phyloP scores from a whole-genome alignment of 139 green algal genomes.

The Closterium sp. region DNA sequence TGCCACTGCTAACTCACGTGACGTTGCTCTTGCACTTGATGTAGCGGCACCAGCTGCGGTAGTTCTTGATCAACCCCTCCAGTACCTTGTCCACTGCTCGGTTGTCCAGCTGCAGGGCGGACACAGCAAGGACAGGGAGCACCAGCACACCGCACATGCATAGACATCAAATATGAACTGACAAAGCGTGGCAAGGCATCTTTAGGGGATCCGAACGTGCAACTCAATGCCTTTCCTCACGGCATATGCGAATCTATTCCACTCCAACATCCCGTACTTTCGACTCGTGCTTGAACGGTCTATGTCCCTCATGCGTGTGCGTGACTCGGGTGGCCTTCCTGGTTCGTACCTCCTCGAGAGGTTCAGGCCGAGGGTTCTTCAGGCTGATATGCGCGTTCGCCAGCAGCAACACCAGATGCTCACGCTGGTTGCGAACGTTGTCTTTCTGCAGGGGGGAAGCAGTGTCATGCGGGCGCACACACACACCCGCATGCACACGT shows the following conservation, averaged over 20 bases:
- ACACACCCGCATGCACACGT: neutral
- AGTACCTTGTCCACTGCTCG: conserved; percentile 8
- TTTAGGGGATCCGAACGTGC: too few species aligned
- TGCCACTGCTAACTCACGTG: neutral
- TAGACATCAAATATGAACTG: too few species aligned
- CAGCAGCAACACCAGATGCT: conserved; percentile 39
- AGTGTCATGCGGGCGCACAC: too few species aligned
- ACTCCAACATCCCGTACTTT: too few species aligned
- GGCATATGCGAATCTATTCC: too few species aligned
- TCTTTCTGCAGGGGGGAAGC: conserved; percentile 1
- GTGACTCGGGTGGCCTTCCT: neutral
- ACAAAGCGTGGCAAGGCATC: too few species aligned
- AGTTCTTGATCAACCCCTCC: conserved; percentile 20
- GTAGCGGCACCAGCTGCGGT: conserved; percentile 19
- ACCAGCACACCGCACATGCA: neutral
- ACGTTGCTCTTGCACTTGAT: conserved; percentile 1
- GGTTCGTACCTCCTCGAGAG: conserved; percentile 11
- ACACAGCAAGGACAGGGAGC: neutral
- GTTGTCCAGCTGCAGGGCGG: neutral
- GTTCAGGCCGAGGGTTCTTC: neutral
- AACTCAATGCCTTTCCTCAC: too few species aligned
- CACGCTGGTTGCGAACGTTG: conserved; percentile 42
- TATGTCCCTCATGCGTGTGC: neutral
- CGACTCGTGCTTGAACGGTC: neutral
- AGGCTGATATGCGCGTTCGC: conserved; percentile 29